Evolutionary conservation across 2,329 filamentous ascomycete species (phyloP).

Genomic region (Aspergillus sp.): DNA sequence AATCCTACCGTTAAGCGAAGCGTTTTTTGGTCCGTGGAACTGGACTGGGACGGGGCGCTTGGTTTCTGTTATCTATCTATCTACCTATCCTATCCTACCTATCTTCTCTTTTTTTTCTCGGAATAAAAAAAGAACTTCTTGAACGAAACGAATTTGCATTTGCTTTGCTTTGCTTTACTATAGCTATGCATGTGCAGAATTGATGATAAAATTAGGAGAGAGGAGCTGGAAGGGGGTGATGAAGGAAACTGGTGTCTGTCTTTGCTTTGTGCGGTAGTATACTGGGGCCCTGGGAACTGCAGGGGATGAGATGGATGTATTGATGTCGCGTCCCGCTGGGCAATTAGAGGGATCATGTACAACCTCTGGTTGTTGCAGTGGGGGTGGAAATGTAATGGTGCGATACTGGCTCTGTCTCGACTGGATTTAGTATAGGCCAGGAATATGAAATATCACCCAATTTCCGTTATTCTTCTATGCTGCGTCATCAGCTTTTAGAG

Average conservation of each 20-base stretch:
- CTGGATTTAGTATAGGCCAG: slow-evolving; percentile 32
- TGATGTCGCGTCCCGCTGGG: slow-evolving; percentile 12
- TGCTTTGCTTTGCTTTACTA: neutral
- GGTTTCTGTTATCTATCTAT: slow-evolving; percentile 17
- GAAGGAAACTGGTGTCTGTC: slow-evolving; percentile 16
- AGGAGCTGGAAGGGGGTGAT: neutral
- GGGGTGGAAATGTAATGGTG: slow-evolving; percentile 20
- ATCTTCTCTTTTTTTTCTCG: slow-evolving; percentile 2
- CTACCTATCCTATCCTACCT: neutral
- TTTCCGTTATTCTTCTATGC: slow-evolving; percentile 19
- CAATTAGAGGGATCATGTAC: slow-evolving; percentile 16
- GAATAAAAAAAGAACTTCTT: slow-evolving; percentile 2
- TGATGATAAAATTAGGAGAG: neutral
- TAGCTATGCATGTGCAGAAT: neutral
- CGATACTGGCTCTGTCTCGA: slow-evolving; percentile 28
- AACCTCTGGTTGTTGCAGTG: slow-evolving; percentile 24
- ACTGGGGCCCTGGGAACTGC: slow-evolving; percentile 14
- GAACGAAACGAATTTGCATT: neutral
- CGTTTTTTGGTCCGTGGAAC: slow-evolving; percentile 5
- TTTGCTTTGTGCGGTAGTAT: slow-evolving; percentile 7
- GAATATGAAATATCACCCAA: slow-evolving; percentile 33
- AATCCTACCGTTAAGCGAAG: slow-evolving; percentile 88
- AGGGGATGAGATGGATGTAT: slow-evolving; percentile 3
- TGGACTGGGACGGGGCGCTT: neutral
- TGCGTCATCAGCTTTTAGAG: neutral